phyloP scores from a whole-genome alignment of 2,329 filamentous ascomycete species.

The Aspergillus awamori region DNA sequence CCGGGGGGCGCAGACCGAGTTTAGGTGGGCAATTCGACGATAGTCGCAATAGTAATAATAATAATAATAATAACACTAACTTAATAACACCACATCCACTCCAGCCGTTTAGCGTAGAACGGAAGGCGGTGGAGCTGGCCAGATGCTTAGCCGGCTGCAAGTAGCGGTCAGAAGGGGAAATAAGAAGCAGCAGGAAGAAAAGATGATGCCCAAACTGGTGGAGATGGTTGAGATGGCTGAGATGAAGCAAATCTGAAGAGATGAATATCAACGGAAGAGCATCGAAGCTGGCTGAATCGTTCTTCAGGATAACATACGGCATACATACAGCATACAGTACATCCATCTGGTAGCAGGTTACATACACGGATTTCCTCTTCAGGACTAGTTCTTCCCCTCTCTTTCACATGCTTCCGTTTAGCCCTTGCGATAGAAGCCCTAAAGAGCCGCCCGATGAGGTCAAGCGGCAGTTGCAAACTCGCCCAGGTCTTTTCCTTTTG shows the following conservation, averaged over 20 bases:
- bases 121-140: constrained; percentile 4
- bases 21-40: not conserved
- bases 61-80: not conserved
- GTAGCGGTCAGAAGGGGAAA: not conserved
- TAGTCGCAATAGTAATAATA: constrained; percentile 2
- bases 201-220: too few relatives aligned
- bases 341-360: not conserved
- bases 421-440: constrained; percentile 20
- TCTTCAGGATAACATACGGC: too few relatives aligned
- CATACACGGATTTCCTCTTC: not conserved
- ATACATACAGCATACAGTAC: not conserved
- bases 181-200: too few relatives aligned
- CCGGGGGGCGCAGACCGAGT: not conserved
- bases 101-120: not conserved
- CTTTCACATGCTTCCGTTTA: constrained; percentile 15
- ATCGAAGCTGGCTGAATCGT: too few relatives aligned
- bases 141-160: not conserved
- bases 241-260: too few relatives aligned
- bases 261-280: too few relatives aligned
- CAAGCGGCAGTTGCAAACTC: constrained; percentile 2
- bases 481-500: not conserved
- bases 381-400: not conserved
- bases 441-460: constrained; percentile 1
- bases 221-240: too few relatives aligned
- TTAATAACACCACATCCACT: not conserved